Conservation (phyloP, 2,329 filamentous ascomycete genomes). For the Macrophomina phaseolina region DNA sequence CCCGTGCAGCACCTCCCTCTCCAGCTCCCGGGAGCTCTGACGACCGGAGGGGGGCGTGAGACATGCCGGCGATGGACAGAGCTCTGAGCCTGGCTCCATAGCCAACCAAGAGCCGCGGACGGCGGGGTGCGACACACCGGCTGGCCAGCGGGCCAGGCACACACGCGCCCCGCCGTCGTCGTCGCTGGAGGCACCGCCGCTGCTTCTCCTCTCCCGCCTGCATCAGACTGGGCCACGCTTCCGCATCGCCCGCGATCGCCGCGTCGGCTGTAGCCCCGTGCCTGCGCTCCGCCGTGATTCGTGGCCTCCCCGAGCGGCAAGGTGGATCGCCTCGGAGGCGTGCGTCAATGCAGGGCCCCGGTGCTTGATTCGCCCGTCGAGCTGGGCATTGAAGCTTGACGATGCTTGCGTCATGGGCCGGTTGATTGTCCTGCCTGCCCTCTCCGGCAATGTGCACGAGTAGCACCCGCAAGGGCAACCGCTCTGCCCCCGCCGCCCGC, state of each 20-base stretch:
- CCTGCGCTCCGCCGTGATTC: neutral
- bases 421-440: neutral
- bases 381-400: conserved; percentile 18
- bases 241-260: neutral
- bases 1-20: neutral
- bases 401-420: conserved; percentile 18
- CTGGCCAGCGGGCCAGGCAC: neutral
- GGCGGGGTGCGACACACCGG: neutral
- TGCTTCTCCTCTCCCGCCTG: neutral
- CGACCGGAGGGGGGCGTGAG: neutral
- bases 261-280: neutral
- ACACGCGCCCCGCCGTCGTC: neutral
- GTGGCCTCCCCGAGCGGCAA: neutral
- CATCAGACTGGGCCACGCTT: neutral
- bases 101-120: neutral
- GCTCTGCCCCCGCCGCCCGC: neutral
- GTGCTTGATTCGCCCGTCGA: conserved; percentile 6
- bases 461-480: neutral
- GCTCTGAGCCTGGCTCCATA: neutral
- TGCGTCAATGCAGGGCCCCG: conserved; percentile 10
- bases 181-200: neutral
- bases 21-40: conserved; percentile 1
- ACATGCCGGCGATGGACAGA: neutral
- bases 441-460: neutral
- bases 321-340: conserved; percentile 6